Percentiles rank a stretch among this genome's conserved stretches.
Conservation (phyloP, 225 moss, liverwort and hornwort species). For the Physcomitrium patens region DNA sequence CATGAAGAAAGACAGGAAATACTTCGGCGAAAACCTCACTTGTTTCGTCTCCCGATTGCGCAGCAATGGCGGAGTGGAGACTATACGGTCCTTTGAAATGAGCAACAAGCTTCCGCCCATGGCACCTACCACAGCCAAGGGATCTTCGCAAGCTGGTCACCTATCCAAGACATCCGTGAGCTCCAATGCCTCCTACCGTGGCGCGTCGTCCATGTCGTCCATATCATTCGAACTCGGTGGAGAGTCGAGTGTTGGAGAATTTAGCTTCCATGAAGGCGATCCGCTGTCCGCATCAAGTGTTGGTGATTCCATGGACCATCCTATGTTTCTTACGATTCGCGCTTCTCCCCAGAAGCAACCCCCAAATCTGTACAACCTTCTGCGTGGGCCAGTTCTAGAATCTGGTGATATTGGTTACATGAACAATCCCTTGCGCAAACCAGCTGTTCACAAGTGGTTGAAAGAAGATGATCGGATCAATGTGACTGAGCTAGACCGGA, state of each 20-base stretch:
- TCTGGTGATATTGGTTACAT: constrained; percentile 8
- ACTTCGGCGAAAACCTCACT: constrained; percentile 51
- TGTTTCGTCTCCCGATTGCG: constrained; percentile 53
- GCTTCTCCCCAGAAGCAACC: background rate
- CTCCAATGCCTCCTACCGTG: constrained; percentile 31
- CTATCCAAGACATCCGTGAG: constrained; percentile 29
- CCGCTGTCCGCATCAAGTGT: constrained; percentile 44
- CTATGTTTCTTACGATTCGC: constrained; percentile 10
- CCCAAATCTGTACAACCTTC: constrained; percentile 31
- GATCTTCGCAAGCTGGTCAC: background rate
- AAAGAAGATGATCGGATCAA: constrained; percentile 30
- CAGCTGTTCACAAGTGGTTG: constrained; percentile 29
- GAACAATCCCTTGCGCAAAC: constrained; percentile 41
- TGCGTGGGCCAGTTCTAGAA: constrained; percentile 31
- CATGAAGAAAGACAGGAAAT: constrained; percentile 66
- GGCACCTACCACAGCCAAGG: constrained; percentile 34
- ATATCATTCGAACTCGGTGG: constrained; percentile 50
- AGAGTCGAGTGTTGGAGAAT: constrained; percentile 52
- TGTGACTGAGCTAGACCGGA: constrained; percentile 6
- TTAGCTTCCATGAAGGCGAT: constrained; percentile 42
- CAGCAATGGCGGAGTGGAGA: constrained; percentile 54
- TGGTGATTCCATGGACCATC: constrained; percentile 34
- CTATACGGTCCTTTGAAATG: constrained; percentile 43
- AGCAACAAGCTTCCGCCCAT: constrained; percentile 50
- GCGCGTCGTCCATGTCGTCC: constrained; percentile 52